Conservation (phyloP, 2,329 filamentous ascomycete genomes). For the Claviceps pusilla region DNA sequence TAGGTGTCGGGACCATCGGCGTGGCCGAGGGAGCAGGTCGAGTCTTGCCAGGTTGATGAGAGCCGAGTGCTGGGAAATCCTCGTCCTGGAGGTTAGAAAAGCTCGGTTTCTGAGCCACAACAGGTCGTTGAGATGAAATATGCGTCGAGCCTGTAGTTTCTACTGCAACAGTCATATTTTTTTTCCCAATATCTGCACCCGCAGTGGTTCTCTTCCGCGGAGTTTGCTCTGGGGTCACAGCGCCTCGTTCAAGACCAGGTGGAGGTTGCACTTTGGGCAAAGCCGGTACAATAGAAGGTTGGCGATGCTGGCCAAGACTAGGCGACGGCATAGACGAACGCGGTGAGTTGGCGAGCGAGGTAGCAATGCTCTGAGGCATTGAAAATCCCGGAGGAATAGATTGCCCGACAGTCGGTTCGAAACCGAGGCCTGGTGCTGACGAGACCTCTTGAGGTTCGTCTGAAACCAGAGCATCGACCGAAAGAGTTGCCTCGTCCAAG, state of each 20-base stretch:
- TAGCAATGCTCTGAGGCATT: conserved; percentile 7
- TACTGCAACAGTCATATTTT: conserved; percentile 28
- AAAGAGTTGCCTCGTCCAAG: conserved; percentile 44
- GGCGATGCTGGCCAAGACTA: conserved; percentile 8
- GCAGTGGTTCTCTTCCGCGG: conserved; percentile 13
- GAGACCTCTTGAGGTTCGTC: conserved; percentile 28
- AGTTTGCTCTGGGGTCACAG: conserved; percentile 20
- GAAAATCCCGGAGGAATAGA: conserved; percentile 19
- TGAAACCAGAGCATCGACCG: conserved; percentile 55
- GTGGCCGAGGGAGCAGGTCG: conserved; percentile 18
- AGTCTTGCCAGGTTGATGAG: conserved; percentile 24
- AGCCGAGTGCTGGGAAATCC: conserved; percentile 46
- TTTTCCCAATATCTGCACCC: conserved; percentile 25
- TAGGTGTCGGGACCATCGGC: conserved; percentile 21
- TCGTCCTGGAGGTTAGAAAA: conserved; percentile 36
- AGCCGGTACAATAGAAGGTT: conserved; percentile 12
- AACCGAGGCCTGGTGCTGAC: conserved; percentile 1
- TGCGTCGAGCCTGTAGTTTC: conserved; percentile 33
- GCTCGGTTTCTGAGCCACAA: conserved; percentile 7
- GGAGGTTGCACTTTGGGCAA: conserved; percentile 13
- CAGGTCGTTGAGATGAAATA: conserved; percentile 24
- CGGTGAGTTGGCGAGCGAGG: conserved; percentile 1
- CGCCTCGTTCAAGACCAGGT: conserved; percentile 12
- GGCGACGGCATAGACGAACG: conserved; percentile 10
- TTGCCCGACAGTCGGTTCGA: conserved; percentile 7